Evolutionary conservation across 495 filamentous ascomycete genomes (phyloP).

Genomic region (Rhypophila decipiens): DNA sequence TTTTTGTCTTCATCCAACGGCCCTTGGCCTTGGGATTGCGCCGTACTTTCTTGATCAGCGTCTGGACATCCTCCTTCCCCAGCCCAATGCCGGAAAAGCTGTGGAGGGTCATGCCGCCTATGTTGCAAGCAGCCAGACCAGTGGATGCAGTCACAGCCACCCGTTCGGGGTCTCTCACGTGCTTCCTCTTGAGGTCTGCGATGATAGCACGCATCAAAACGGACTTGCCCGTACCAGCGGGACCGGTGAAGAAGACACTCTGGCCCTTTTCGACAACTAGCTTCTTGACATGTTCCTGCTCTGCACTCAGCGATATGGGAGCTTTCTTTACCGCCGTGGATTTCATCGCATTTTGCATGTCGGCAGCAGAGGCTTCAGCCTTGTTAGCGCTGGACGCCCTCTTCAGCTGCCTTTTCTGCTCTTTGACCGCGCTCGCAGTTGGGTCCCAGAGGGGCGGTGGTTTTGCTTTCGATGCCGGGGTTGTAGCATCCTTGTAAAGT

Average conservation of each 20-base stretch:
- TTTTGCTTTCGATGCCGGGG: slow-evolving; percentile 32
- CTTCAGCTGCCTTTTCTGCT: slow-evolving; percentile 72
- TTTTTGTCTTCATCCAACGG: slow-evolving; percentile 82
- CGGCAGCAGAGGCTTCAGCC: slow-evolving; percentile 32
- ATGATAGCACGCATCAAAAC: slow-evolving; percentile 92
- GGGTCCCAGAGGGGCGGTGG: slow-evolving; percentile 62
- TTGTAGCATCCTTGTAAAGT: slow-evolving; percentile 12
- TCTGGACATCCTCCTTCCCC: slow-evolving; percentile 77
- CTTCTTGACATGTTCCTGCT: slow-evolving; percentile 77
- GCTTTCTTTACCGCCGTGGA: slow-evolving; percentile 39
- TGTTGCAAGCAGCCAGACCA: slow-evolving; percentile 92
- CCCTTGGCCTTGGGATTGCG: slow-evolving; percentile 79
- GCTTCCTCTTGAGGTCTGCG: slow-evolving; percentile 66
- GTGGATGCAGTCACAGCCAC: slow-evolving; percentile 94
- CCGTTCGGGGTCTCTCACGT: slow-evolving; percentile 64
- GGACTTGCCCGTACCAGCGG: slow-evolving; percentile 95
- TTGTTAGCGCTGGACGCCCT: no score
- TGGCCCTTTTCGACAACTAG: slow-evolving; percentile 67
- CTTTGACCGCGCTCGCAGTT: slow-evolving; percentile 73
- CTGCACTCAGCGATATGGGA: slow-evolving; percentile 68
- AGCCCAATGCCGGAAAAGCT: slow-evolving; percentile 94
- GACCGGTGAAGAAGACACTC: slow-evolving; percentile 97
- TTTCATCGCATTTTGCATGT: slow-evolving; percentile 26
- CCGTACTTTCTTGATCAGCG: slow-evolving; percentile 87
- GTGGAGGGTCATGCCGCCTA: slow-evolving; percentile 91